Conservation (phyloP, 305 asterid genomes). For the Andrographis paniculata region DNA sequence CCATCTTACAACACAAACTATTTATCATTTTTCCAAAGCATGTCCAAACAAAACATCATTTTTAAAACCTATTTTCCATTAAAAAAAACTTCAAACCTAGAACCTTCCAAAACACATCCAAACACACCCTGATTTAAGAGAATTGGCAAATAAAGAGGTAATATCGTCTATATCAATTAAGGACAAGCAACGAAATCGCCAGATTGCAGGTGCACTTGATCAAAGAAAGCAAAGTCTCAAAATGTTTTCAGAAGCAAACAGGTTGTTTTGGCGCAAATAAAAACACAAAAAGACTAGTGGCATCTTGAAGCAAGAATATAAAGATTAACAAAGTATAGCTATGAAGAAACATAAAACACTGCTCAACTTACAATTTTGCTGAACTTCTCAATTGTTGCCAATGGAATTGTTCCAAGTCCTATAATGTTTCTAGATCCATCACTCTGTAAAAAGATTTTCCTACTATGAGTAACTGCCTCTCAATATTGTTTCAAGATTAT, state of each 20-base stretch:
- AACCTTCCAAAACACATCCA: no score
- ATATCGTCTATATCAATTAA: no score
- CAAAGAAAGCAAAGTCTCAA: not conserved
- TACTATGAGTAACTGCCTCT: slow-evolving; percentile 7
- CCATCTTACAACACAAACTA: no score
- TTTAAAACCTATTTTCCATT: no score
- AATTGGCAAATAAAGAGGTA: no score
- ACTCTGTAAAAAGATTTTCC: slow-evolving; percentile 40
- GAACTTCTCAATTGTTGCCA: slow-evolving; percentile 87
- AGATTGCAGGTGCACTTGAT: no score
- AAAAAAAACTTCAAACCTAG: no score
- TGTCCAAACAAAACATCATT: no score
- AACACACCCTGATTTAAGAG: no score
- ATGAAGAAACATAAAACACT: not conserved
- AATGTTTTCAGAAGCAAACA: not conserved
- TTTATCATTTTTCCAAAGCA: no score
- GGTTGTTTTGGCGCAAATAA: not conserved
- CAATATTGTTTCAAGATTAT: no score
- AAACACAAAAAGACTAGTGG: not conserved
- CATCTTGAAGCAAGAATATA: not conserved
- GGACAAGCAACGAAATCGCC: no score
- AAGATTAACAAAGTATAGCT: not conserved
- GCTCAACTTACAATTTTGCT: slow-evolving; percentile 68
- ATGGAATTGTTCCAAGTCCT: slow-evolving; percentile 83
- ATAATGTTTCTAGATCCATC: slow-evolving; percentile 83